These are phyloP conservation scores for Dothideomycetes sp. DNA, from an alignment of 2,329 filamentous ascomycete species.

Conservation along the genomic window DNA sequence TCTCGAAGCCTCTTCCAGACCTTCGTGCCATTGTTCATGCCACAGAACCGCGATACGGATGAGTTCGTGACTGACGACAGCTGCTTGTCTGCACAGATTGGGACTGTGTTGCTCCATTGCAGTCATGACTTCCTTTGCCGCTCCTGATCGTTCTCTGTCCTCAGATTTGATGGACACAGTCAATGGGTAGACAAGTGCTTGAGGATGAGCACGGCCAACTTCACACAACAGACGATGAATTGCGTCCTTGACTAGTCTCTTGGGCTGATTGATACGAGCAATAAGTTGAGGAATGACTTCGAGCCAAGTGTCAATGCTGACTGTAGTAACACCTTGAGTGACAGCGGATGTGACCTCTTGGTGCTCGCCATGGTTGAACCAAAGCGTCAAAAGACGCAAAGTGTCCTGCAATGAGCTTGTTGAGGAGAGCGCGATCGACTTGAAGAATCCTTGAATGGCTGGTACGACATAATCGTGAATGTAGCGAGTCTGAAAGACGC, in stretches of 20 bases:
- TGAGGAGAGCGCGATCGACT: slow-evolving; percentile 84
- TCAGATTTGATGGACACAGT: slow-evolving; percentile 98
- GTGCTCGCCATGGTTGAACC: slow-evolving; percentile 89
- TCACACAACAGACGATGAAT: slow-evolving; percentile 89
- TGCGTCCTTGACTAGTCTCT: slow-evolving; percentile 74
- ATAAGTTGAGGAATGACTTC: slow-evolving; percentile 97
- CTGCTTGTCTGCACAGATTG: slow-evolving; percentile 86
- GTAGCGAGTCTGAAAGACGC: slow-evolving; percentile 54
- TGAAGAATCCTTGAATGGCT: slow-evolving; percentile 92
- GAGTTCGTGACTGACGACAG: slow-evolving; percentile 88
- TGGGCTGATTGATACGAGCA: slow-evolving; percentile 93
- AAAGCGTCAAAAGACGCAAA: slow-evolving; percentile 80
- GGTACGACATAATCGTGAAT: slow-evolving; percentile 86
- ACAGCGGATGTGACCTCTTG: slow-evolving; percentile 81
- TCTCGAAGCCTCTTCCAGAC: slow-evolving; percentile 87
- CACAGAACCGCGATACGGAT: slow-evolving; percentile 94
- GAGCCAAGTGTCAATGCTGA: slow-evolving; percentile 96
- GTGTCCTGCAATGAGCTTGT: slow-evolving; percentile 95
- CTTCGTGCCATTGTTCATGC: slow-evolving; percentile 99
- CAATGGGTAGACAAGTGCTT: slow-evolving; percentile 91
- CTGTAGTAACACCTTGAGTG: slow-evolving; percentile 79
- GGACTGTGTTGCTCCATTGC: slow-evolving; percentile 94
- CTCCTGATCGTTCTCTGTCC: slow-evolving; percentile 71
- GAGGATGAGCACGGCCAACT: slow-evolving; percentile 87
- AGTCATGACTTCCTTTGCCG: slow-evolving; percentile 91